phyloP scores from a whole-genome alignment of 2,329 filamentous ascomycete species.

The Verticillium alfalfae region DNA sequence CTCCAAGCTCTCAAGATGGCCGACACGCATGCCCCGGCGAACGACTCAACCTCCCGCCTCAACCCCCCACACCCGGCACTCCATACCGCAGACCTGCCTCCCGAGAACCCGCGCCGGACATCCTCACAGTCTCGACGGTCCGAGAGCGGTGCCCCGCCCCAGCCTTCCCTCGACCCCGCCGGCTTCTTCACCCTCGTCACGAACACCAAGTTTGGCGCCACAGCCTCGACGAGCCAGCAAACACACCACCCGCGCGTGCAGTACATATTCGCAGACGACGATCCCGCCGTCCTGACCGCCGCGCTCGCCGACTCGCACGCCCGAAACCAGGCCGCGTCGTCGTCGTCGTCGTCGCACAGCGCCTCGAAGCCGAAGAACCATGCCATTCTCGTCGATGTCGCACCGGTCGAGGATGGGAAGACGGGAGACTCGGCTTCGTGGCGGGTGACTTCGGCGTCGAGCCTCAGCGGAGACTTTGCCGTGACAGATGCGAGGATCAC shows the following conservation, averaged over 20 bases:
- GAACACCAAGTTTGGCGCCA: constrained; percentile 62
- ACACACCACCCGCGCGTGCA: constrained; percentile 82
- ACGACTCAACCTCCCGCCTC: constrained; percentile 4
- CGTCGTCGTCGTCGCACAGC: constrained; percentile 15
- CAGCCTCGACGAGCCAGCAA: constrained; percentile 15
- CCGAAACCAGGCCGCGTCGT: constrained; percentile 13
- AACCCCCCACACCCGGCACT: not conserved
- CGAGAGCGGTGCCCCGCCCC: not conserved
- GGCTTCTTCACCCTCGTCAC: constrained; percentile 74
- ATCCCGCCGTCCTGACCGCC: constrained; percentile 68
- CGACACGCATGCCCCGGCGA: not conserved
- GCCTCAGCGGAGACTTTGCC: constrained; percentile 69
- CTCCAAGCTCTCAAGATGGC: constrained; percentile 7
- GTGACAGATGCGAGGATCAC: constrained; percentile 41
- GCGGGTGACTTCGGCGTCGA: constrained; percentile 62
- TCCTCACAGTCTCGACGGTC: not conserved
- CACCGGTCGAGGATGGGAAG: constrained; percentile 24
- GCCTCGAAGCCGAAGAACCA: constrained; percentile 7
- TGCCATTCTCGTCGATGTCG: constrained; percentile 49
- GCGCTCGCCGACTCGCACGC: constrained; percentile 41
- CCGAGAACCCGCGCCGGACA: not conserved
- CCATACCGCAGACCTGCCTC: not conserved
- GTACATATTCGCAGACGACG: constrained; percentile 92
- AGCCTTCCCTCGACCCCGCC: constrained; percentile 8
- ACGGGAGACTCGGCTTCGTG: constrained; percentile 25